Conservation (phyloP, 2,329 filamentous ascomycete species). For the Aureobasidium musti region DNA sequence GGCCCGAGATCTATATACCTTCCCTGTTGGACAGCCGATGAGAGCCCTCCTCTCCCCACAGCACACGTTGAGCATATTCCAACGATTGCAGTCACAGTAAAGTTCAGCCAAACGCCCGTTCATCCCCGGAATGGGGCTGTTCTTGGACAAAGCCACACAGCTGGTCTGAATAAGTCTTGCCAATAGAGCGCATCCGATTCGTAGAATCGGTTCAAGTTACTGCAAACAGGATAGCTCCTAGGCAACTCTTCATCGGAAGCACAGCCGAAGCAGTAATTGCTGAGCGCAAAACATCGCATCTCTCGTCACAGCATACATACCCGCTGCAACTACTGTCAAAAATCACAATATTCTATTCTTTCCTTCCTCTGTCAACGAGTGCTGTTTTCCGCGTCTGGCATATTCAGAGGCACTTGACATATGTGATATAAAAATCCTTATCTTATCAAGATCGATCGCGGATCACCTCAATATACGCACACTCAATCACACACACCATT, state of each 20-base stretch:
- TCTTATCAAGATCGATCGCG: background rate
- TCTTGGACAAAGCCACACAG: background rate
- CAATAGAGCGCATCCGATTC: background rate
- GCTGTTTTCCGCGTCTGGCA: too few species aligned
- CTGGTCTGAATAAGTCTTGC: too few species aligned
- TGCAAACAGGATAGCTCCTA: background rate
- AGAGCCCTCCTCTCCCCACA: background rate
- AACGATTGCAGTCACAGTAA: background rate
- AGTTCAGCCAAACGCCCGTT: background rate
- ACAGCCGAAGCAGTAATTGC: background rate
- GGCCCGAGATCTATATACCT: background rate
- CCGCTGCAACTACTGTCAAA: too few species aligned
- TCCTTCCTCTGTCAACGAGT: too few species aligned
- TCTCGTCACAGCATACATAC: background rate
- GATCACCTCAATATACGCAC: background rate
- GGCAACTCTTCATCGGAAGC: background rate
- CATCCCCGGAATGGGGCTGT: background rate
- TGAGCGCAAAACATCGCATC: background rate
- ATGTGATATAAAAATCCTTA: background rate
- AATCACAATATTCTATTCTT: too few species aligned
- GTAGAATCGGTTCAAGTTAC: background rate
- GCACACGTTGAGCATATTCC: background rate
- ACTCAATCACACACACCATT: background rate
- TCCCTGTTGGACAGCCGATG: background rate
- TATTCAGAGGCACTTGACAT: too few species aligned